Evolutionary conservation across 78 protist species (phyloP).

Genomic region (Polysphondylium violaceum): DNA sequence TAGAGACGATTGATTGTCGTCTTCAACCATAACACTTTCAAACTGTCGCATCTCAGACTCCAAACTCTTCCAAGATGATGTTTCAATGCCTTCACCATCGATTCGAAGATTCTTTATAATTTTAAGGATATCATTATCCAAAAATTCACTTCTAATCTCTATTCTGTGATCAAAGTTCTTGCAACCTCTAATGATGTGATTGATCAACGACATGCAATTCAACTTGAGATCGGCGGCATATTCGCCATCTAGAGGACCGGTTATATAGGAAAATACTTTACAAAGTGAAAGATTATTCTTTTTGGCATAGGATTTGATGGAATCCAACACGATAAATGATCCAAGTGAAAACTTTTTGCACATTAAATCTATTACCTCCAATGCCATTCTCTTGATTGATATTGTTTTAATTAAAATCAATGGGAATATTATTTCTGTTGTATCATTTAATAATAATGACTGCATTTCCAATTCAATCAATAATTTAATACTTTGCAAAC

Average conservation of each 20-base stretch:
- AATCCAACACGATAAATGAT: conserved; percentile 27
- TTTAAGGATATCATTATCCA: conserved; percentile 5
- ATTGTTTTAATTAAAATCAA: not conserved
- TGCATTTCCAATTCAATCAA: conserved; percentile 61
- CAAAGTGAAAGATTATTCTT: not conserved
- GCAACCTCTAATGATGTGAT: conserved; percentile 54
- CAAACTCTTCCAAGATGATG: conserved; percentile 53
- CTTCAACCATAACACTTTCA: conserved; percentile 44
- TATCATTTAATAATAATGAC: conserved; percentile 48
- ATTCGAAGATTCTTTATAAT: conserved; percentile 33
- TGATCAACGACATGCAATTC: conserved; percentile 70
- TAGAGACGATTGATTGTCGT: conserved; percentile 26
- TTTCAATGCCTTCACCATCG: conserved; percentile 79
- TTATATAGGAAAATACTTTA: not conserved
- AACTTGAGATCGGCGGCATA: conserved; percentile 55
- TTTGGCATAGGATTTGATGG: not conserved
- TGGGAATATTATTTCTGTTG: conserved; percentile 51
- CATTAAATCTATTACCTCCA: conserved; percentile 62
- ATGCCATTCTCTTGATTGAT: conserved; percentile 48
- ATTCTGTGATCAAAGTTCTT: not conserved
- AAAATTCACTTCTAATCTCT: conserved; percentile 20
- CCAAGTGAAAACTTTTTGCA: conserved; percentile 44
- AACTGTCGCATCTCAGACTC: conserved; percentile 53
- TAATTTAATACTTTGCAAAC: conserved; percentile 61
- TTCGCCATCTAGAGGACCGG: conserved; percentile 44